Evolutionary conservation across 2,329 filamentous ascomycete genomes (phyloP).

Genomic region (Hymenoscyphus scutula): DNA sequence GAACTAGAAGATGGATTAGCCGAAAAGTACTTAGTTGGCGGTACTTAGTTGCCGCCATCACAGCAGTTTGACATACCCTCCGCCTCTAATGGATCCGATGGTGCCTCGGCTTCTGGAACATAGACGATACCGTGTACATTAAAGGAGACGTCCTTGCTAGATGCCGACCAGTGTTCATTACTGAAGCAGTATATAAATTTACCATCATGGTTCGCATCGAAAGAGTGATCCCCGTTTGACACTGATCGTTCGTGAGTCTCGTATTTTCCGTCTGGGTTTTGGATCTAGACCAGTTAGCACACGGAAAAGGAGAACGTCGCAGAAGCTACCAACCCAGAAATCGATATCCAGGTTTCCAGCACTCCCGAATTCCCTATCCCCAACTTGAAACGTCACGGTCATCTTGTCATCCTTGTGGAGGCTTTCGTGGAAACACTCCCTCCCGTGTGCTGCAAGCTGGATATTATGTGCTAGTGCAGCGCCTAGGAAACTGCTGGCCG

Average conservation of each 20-base stretch:
- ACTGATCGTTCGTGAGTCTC: slow-evolving; percentile 77
- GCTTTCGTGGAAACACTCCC: slow-evolving; percentile 95
- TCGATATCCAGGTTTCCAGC: slow-evolving; percentile 95
- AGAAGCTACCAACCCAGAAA: slow-evolving; percentile 76
- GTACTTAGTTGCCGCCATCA: not conserved
- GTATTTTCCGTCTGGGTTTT: slow-evolving; percentile 72
- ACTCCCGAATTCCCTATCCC: slow-evolving; percentile 91
- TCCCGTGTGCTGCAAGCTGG: slow-evolving; percentile 84
- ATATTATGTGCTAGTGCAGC: slow-evolving; percentile 86
- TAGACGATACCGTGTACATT: slow-evolving; percentile 99
- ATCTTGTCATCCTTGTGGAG: slow-evolving; percentile 95
- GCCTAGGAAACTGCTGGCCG: slow-evolving; percentile 40
- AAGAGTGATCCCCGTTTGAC: slow-evolving; percentile 90
- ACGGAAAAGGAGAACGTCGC: slow-evolving; percentile 1
- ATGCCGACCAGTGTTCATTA: slow-evolving; percentile 96
- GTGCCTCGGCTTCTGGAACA: slow-evolving; percentile 81
- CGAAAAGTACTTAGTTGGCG: not conserved
- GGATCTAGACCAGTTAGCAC: slow-evolving; percentile 54
- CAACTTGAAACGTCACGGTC: slow-evolving; percentile 98
- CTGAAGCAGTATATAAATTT: slow-evolving; percentile 98
- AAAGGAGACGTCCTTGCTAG: slow-evolving; percentile 97
- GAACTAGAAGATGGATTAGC: slow-evolving; percentile 54
- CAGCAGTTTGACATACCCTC: slow-evolving; percentile 61
- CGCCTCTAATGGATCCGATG: slow-evolving; percentile 82
- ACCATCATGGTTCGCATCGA: slow-evolving; percentile 80